Percentiles rank a stretch among this genome's conserved stretches.
Conservation (phyloP, 1,139 yeast species). For the Insectozyma bohioensis region DNA sequence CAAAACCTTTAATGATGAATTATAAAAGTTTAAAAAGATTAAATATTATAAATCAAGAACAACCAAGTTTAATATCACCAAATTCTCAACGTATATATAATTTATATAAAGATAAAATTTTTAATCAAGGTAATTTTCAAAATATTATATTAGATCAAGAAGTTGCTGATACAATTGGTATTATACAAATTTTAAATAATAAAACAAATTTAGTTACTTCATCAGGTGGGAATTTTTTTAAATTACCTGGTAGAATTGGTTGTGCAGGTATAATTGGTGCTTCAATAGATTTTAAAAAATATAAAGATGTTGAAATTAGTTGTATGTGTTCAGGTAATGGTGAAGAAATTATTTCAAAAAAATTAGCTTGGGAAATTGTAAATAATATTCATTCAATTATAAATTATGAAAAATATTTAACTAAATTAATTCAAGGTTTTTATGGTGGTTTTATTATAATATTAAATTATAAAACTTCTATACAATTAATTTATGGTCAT, state of each 20-base stretch:
- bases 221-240: constrained; percentile 55
- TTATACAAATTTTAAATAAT: constrained; percentile 18
- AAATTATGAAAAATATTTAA: constrained; percentile 15
- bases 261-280: constrained; percentile 54
- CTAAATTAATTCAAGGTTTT: constrained; percentile 10
- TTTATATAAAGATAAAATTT: constrained; percentile 14
- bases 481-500: constrained; percentile 38
- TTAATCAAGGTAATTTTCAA: constrained; percentile 5
- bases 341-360: constrained; percentile 48
- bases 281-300: constrained; percentile 29
- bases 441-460: constrained; percentile 37
- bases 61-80: constrained; percentile 17
- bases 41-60: constrained; percentile 5
- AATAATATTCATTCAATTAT: constrained; percentile 12
- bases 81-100: constrained; percentile 17
- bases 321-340: constrained; percentile 59
- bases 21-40: constrained; percentile 12
- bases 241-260: constrained; percentile 50
- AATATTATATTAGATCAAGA: neutral
- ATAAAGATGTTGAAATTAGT: constrained; percentile 22
- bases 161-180: constrained; percentile 34
- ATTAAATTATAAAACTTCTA: constrained; percentile 16
- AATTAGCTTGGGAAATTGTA: constrained; percentile 33
- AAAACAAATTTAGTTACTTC: constrained; percentile 36
- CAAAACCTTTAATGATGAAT: constrained; percentile 26